Evolutionary conservation across 306 rosid genomes (phyloP).

Genomic region (Acacia crassicarpa): DNA sequence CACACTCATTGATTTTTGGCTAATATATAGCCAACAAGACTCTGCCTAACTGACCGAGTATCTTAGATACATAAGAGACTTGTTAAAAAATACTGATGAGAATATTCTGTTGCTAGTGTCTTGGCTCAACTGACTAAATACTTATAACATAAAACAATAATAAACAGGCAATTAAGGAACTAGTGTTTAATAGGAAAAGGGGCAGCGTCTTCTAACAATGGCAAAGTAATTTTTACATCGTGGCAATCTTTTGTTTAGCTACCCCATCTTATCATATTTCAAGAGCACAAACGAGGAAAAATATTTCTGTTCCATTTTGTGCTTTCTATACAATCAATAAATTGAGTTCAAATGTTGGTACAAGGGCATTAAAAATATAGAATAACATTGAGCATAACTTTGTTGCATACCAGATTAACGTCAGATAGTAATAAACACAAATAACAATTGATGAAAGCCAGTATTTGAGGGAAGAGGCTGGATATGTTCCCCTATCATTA

Average conservation of each 20-base stretch:
- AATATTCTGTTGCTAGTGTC: not conserved
- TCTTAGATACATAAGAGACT: not conserved
- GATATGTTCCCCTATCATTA: not conserved
- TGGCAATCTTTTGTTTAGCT: not conserved
- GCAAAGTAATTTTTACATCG: not conserved
- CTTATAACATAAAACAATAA: not conserved
- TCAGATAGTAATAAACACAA: not conserved
- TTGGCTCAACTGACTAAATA: not conserved
- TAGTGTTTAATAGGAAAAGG: not conserved
- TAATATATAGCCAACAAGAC: not conserved
- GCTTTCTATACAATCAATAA: too few relatives aligned
- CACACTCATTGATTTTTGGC: not conserved
- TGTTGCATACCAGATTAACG: not conserved
- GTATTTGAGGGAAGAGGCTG: not conserved
- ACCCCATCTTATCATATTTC: not conserved
- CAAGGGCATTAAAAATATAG: not conserved
- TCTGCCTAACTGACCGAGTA: not conserved
- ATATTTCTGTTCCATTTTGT: not conserved
- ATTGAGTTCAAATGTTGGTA: not conserved
- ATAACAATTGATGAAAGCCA: not conserved
- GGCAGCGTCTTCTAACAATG: not conserved
- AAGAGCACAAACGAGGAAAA: not conserved
- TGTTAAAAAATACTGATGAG: not conserved
- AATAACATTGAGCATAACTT: not conserved
- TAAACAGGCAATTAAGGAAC: not conserved